A percentile compares a stretch with the other conserved stretches of the same genome.
phyloP scores from a whole-genome alignment of 1,284 basidiomycete genomes.

The Papiliotrema terrestris region DNA sequence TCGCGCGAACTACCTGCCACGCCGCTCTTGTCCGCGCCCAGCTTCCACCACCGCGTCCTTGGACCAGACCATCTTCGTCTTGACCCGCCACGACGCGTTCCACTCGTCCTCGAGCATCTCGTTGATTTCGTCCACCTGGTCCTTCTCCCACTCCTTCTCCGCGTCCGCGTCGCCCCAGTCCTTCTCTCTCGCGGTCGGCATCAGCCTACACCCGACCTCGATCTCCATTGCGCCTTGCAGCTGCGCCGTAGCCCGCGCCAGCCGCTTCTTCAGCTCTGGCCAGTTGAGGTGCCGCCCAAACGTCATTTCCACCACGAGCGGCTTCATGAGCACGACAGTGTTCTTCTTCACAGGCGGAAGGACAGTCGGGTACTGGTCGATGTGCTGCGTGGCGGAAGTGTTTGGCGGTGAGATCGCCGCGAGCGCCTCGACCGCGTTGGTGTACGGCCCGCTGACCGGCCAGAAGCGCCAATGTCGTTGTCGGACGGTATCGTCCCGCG shows the following conservation, averaged over 20 bases:
- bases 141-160: neutral
- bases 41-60: neutral
- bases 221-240: neutral
- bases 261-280: neutral
- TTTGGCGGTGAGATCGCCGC: neutral
- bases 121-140: slow-evolving; percentile 2
- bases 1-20: too few species aligned
- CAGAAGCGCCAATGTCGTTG: slow-evolving; percentile 1
- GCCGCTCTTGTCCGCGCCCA: neutral
- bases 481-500: neutral
- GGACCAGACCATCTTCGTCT: neutral
- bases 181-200: neutral
- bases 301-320: neutral
- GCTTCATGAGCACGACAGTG: neutral
- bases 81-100: neutral
- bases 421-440: neutral
- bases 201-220: neutral
- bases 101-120: neutral
- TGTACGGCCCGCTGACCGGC: slow-evolving; percentile 1
- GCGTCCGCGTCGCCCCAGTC: neutral
- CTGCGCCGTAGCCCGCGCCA: neutral
- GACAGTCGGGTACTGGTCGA: slow-evolving; percentile 1
- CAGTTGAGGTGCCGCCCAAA: slow-evolving; percentile 3
- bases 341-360: neutral
- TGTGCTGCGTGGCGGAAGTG: neutral